Base-by-base conservation (phyloP, 441 rosid genomes). In the Corymbia citriodora region DNA sequence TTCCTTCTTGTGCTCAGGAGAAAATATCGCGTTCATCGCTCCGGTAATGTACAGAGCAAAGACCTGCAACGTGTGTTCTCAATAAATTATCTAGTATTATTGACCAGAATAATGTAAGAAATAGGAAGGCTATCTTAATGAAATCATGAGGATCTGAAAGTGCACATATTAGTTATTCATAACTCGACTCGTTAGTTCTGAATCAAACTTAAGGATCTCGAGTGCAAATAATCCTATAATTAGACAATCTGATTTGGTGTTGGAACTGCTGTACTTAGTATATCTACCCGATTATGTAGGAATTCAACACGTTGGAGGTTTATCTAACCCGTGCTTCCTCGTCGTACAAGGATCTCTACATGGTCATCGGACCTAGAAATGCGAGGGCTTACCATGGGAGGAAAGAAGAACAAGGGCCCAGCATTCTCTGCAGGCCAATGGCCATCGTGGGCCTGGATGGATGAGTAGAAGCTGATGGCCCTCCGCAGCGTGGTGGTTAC, bases 341-440 rank as follows among this genome's bases (percentile, higher is more conserved):
- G 9, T 79, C 18, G 19, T 45, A 45, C 31, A 81, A 45, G 14
- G 18, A 81, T 79, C 29, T 23, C 45, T 0, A 23, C 14, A 59
- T 59, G 65, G 3, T 59, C 11, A n/a, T 45, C 16, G 31, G 18
- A 45, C 19, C 53, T 79, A 79, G 50, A 25, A 27, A 23, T 45
- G 11, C 10, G 4, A 2, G 9, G 68, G 17, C 33, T 16, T 86
- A 95, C 97, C 94, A 96, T 48, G 2, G 96, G 97, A 74, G 96
- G 96, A 57, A 96, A 94, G 91, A 95, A 94, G 90, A 95, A 95
- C 92, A 93, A 89, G 74, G 97, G 95, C 29, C 97, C 96, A 45
- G 96, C 92, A 54, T 90, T 90, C 89, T 96, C 97, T 29, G 93
- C 93, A 3, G 97, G 97, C 96, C 96, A 95, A 88, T 95, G 96